Evolutionary conservation across 106 monocot genomes (phyloP), one percentile per base, ranked within the genome.

Genomic region (Hemerocallis citrina): DNA sequence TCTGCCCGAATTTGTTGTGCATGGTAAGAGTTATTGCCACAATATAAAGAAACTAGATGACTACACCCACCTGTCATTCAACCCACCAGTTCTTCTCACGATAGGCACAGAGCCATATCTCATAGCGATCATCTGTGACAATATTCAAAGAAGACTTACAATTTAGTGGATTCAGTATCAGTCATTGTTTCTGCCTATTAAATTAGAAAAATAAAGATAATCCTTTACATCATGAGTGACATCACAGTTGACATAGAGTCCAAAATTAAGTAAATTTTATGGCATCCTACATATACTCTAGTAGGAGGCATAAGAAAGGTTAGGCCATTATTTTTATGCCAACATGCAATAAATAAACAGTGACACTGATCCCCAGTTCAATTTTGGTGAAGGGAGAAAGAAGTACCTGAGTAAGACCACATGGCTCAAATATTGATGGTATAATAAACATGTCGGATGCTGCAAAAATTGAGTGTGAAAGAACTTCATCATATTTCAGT

Each of bases 21-120:
- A 59, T 64, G 7, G 30, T 34, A 11, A 12, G 28, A 15, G 34
- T 3, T 13, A n/a, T n/a, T n/a, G n/a, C n/a, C n/a, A 32, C 29
- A 29, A 16, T 54, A 25, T n/a, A 35, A 9, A 8, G 34, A 14
- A 57, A 45, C 17, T 38, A 38, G 41, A 52, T 50, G n/a, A 39
- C 54, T 33, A n/a, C 6, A 37, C 36, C 13, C 57, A 85, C 93
- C 83, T 89, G 67, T 95, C 94, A 67, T 86, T 95, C 66, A 95
- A 60, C 10, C 94, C 94, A 44, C 89, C 94, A 16, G 89, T 95
- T 67, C 63, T 80, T 68, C 94, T 80, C 45, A 67, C 89, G 83
- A 95, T 81, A n/a, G 94, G 94, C 35, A 95, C 83, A 35, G 89
- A 77, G 61, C 94, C 94, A 66, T 95, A 94, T 81, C 82, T 82